These are phyloP conservation scores for Gryganskiella cystojenkinii DNA, from an alignment of 192 early-diverging fungal species.

Conservation along the genomic window DNA sequence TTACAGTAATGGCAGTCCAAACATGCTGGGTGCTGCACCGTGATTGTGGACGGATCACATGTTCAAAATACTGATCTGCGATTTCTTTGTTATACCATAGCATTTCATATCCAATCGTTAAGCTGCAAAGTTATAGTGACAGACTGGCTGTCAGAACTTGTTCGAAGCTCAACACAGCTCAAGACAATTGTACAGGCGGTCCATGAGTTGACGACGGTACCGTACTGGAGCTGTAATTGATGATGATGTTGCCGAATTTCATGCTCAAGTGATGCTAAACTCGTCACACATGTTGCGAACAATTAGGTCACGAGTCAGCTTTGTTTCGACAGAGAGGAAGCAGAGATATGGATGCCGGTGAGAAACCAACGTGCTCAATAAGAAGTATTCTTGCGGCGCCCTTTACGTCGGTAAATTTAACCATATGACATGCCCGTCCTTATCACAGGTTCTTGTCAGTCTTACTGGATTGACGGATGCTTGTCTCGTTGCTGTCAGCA, in stretches of 20 bases:
- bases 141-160: constrained; percentile 27
- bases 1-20: constrained; percentile 3
- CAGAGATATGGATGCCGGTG: constrained; percentile 41
- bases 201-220: constrained; percentile 30
- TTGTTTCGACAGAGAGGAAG: constrained; percentile 16
- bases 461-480: constrained; percentile 19
- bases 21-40: not conserved
- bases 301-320: constrained; percentile 31
- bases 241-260: not conserved
- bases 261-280: no score
- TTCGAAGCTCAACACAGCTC: constrained; percentile 1
- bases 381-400: no score
- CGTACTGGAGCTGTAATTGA: not conserved
- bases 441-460: constrained; percentile 16
- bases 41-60: no score
- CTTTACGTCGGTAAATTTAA: no score
- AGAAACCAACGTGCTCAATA: no score
- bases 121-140: constrained; percentile 16
- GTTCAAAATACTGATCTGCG: no score
- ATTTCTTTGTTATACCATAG: constrained; percentile 8
- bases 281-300: no score
- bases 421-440: not conserved
- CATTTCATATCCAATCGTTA: not conserved
- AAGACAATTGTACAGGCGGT: constrained; percentile 9
- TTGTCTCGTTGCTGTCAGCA: constrained; percentile 11